Percentiles rank a stretch among this genome's conserved stretches.
Conservation (phyloP, 805 yeast genomes). For the Sungouiella thailandica region DNA sequence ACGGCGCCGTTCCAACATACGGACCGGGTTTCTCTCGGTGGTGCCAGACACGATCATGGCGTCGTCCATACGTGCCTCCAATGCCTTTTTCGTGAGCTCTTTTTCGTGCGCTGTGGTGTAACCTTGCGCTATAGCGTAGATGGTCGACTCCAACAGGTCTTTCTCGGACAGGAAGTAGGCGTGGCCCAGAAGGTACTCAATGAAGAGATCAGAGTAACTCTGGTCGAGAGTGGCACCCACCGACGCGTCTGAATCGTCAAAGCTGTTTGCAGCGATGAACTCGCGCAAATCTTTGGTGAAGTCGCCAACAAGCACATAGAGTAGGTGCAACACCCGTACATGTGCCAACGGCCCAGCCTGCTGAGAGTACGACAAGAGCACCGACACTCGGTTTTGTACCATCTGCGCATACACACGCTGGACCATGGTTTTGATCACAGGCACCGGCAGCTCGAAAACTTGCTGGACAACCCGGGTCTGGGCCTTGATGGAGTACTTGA, state of each 20-base stretch:
- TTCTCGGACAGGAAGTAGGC: constrained; percentile 69
- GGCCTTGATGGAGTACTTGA: constrained; percentile 52
- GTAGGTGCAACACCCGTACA: constrained; percentile 65
- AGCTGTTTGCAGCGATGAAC: constrained; percentile 44
- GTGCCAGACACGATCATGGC: constrained; percentile 14
- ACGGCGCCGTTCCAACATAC: constrained; percentile 38
- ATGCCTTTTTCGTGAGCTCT: constrained; percentile 31
- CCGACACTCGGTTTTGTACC: constrained; percentile 50
- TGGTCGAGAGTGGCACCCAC: constrained; percentile 57
- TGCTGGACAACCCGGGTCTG: constrained; percentile 71
- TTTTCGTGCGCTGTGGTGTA: constrained; percentile 38
- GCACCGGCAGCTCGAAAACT: constrained; percentile 67
- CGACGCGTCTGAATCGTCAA: constrained; percentile 45
- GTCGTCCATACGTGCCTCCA: constrained; percentile 28
- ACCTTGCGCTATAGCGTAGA: constrained; percentile 40
- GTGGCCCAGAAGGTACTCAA: constrained; percentile 60
- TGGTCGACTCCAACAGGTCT: constrained; percentile 55
- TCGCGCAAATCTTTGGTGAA: constrained; percentile 64
- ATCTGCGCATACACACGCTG: constrained; percentile 76
- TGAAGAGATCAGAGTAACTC: constrained; percentile 66
- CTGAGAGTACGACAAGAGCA: constrained; percentile 57
- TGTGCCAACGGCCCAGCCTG: constrained; percentile 65
- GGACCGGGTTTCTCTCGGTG: constrained; percentile 26
- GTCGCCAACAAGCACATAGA: constrained; percentile 54
- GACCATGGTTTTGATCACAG: constrained; percentile 64